A percentile compares a stretch with the other conserved stretches of the same genome.
Evolutionary conservation across 768 basidiomycete genomes (phyloP).

Genomic region (Leccinellum luteum): DNA sequence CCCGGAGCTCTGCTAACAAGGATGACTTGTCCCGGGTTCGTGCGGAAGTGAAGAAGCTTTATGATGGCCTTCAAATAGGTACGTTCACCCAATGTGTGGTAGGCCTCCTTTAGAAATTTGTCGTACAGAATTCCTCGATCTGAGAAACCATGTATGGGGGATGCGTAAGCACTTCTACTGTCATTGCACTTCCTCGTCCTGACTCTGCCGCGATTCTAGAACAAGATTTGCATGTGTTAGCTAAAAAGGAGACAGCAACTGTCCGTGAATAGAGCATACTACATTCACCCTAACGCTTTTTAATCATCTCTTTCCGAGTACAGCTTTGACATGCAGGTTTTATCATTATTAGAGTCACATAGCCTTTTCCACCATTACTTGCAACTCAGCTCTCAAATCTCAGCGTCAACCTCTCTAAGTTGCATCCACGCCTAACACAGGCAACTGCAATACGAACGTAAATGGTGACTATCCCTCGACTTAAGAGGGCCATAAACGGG

Average conservation of each 20-base stretch:
- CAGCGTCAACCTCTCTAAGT: neutral
- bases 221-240: conserved; percentile 73
- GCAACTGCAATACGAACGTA: neutral
- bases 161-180: conserved; percentile 58
- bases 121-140: conserved; percentile 68
- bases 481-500: neutral
- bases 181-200: neutral
- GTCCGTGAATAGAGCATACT: conserved; percentile 48
- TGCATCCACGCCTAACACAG: no score
- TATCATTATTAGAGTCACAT: neutral
- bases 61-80: conserved; percentile 82
- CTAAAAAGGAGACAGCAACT: conserved; percentile 63
- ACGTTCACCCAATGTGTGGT: conserved; percentile 21
- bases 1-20: conserved; percentile 63
- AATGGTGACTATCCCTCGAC: neutral
- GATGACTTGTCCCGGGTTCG: conserved; percentile 77
- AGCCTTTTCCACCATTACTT: neutral
- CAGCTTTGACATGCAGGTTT: neutral
- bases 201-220: conserved; percentile 40
- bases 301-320: neutral
- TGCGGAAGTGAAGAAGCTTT: conserved; percentile 83
- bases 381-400: neutral
- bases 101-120: neutral
- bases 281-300: neutral
- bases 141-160: conserved; percentile 82